A percentile compares a stretch with the other conserved stretches of the same genome.
Evolutionary conservation across 2,329 filamentous ascomycete genomes (phyloP).

Genomic region (Lasiodiplodia theobromae): DNA sequence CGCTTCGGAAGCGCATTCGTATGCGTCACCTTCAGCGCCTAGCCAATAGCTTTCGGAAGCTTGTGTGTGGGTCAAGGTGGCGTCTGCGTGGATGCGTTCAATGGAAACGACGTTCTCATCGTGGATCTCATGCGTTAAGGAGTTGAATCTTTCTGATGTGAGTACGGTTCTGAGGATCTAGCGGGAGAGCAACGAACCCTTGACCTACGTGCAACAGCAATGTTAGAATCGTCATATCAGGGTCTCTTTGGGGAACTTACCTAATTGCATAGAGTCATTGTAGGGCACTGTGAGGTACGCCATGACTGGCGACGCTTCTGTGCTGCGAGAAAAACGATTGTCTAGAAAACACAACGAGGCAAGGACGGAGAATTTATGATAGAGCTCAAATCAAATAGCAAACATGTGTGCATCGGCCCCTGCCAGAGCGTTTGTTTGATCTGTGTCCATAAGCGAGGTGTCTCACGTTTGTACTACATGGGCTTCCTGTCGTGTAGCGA

Average conservation of each 20-base stretch:
- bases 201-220: not conserved
- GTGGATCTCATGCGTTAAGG: not conserved
- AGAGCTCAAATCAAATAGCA: too few species aligned
- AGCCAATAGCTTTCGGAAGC: not conserved
- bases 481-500: not conserved
- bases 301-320: not conserved
- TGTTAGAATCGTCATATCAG: not conserved
- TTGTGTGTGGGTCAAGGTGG: not conserved
- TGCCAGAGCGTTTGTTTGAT: not conserved
- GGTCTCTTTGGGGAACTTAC: not conserved
- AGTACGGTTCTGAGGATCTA: not conserved
- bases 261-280: not conserved
- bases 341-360: not conserved
- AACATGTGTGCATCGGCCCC: not conserved
- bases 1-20: not conserved
- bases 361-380: not conserved
- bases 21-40: not conserved
- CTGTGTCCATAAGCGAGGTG: not conserved
- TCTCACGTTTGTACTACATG: not conserved
- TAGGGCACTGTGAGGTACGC: not conserved
- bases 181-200: not conserved
- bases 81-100: not conserved
- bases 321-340: not conserved
- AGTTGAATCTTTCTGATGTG: not conserved
- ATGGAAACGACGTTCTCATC: not conserved